Evolutionary conservation across 129 eudicot genomes (phyloP), one percentile per base, ranked within the genome.

Genomic region (Cynara cardunculus): DNA sequence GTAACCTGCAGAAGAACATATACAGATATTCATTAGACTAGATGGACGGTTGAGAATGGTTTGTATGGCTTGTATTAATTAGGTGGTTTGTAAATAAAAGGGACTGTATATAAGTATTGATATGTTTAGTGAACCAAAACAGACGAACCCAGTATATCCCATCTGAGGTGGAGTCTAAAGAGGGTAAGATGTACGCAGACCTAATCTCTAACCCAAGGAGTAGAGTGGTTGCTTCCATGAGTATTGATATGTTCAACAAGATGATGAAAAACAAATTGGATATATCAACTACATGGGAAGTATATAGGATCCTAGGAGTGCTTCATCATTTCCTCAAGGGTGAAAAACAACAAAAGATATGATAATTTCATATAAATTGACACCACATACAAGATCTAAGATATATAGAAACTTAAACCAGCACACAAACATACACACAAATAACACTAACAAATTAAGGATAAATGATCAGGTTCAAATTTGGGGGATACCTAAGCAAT

Each of bases 1-100:
- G 86, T 94, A 84, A 76, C 94, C 98, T 94, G 86, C 87, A 94
- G 12, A 41, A 66, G 32, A 80, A 73, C 25, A 82, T 21, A 80
- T 59, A 11, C 73, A 24, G 19, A 53, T 53, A 16, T 53, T 49
- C 62, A 49, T 49, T 18, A 16, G 6, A 49, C 7, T 16, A 49
- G 7, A 49, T 46, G 3, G 59, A 46, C 19, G 18, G 59, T 46
- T 46, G 5, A 46, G 19, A 14, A 46, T 16, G 59, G 19, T 12
- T 46, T 46, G 59, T 13, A 46, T 46, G 3, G 18, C 18, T 14
- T 46, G 59, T 46, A 46, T 3, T 13, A 13, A 46, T 46, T 13
- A 46, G 18, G 59, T 14, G 59, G 19, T 46, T 46, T 46, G 59
- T 19, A 14, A 46, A 46, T 13, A 16, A 46, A 46, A 5, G 62